A percentile compares a stretch with the other conserved stretches of the same genome.
phyloP scores from a whole-genome alignment of 2,329 filamentous ascomycete genomes.

The Metarhizium anisopliae region DNA sequence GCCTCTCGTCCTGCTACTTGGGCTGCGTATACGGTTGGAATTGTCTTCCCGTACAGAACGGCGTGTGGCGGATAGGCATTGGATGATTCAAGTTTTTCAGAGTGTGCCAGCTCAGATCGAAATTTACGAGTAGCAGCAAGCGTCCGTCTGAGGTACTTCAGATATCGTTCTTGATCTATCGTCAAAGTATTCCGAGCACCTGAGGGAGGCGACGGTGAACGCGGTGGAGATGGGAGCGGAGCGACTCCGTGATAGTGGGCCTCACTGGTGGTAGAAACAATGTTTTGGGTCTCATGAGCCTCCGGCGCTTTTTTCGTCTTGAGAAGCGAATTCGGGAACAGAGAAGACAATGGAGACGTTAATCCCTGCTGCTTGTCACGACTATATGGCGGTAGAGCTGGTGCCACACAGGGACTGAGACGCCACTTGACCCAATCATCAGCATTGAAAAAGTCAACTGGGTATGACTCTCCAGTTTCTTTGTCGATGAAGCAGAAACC shows the following conservation, averaged over 20 bases:
- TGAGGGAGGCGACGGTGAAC: conserved; percentile 8
- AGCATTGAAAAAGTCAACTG: conserved; percentile 73
- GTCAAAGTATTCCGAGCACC: conserved; percentile 6
- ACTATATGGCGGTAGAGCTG: conserved; percentile 51
- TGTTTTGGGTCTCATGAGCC: not conserved
- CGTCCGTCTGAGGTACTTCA: conserved; percentile 64
- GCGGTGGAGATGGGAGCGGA: conserved; percentile 13
- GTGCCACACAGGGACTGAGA: conserved; percentile 67
- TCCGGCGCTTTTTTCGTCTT: conserved; percentile 4
- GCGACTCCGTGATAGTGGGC: conserved; percentile 1
- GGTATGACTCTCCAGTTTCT: conserved; percentile 69
- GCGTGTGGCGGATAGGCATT: conserved; percentile 77
- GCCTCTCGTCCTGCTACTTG: conserved; percentile 63
- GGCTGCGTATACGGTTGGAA: conserved; percentile 76
- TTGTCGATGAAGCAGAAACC: conserved; percentile 84
- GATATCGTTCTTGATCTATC: conserved; percentile 24
- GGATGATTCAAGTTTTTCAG: conserved; percentile 44
- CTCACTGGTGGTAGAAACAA: conserved; percentile 6
- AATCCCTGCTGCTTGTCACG: conserved; percentile 20
- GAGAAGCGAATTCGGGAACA: conserved; percentile 34
- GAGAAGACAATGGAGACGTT: conserved; percentile 36
- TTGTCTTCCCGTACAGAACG: conserved; percentile 78
- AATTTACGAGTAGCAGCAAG: conserved; percentile 65
- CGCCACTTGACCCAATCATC: conserved; percentile 72
- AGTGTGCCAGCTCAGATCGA: conserved; percentile 63